Percentiles rank a stretch among this genome's conserved stretches.
Conservation (phyloP, 2,329 filamentous ascomycete genomes). For the Bipolaris zeicola region DNA sequence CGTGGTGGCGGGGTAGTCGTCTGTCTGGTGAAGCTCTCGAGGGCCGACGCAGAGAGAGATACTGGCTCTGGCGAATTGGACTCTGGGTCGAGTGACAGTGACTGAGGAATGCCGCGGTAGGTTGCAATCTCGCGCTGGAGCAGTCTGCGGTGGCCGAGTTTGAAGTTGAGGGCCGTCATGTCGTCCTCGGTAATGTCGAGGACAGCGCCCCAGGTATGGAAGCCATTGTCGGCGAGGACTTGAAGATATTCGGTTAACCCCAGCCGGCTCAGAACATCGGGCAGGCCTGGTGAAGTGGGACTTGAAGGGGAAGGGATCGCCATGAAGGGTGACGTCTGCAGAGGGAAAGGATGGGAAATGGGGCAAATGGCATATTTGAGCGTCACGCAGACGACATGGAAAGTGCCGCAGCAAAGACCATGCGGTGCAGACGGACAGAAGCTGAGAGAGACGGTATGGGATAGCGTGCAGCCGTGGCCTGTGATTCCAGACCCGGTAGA, state of each 20-base stretch:
- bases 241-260: slow-evolving; percentile 38
- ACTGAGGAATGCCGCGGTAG: slow-evolving; percentile 39
- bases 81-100: slow-evolving; percentile 35
- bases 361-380: slow-evolving; percentile 20
- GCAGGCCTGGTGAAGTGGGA: slow-evolving; percentile 28
- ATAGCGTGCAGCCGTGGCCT: slow-evolving; percentile 19
- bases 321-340: slow-evolving; percentile 30
- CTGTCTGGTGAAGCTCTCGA: slow-evolving; percentile 35
- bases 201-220: slow-evolving; percentile 47
- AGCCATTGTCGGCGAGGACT: slow-evolving; percentile 43
- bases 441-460: slow-evolving; percentile 14
- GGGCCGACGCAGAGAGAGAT: slow-evolving; percentile 37
- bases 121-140: slow-evolving; percentile 50
- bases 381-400: slow-evolving; percentile 5
- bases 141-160: slow-evolving; percentile 47
- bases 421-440: slow-evolving; percentile 4
- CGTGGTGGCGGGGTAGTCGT: slow-evolving; percentile 29
- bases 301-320: slow-evolving; percentile 34
- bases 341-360: slow-evolving; percentile 18
- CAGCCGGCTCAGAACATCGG: slow-evolving; percentile 39
- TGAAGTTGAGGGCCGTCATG: slow-evolving; percentile 45
- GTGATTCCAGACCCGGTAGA: slow-evolving; percentile 18
- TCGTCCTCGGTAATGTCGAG: slow-evolving; percentile 51
- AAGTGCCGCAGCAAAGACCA: slow-evolving; percentile 8
- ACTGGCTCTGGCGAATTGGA: slow-evolving; percentile 22